Conservation (phyloP, 202 grass and related monocot genomes). For the Zoysia matrella region DNA sequence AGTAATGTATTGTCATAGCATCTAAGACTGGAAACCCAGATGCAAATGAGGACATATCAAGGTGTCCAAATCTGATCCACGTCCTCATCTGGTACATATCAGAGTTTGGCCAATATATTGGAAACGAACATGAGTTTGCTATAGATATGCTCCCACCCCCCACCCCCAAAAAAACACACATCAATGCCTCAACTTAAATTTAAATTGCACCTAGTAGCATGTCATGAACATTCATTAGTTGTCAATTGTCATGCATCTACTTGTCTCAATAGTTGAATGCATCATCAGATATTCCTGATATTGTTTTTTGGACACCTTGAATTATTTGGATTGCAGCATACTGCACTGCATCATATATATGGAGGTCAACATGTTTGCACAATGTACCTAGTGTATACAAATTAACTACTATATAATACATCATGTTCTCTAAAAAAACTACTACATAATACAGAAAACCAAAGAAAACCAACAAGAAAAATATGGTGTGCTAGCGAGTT, state of each 20-base stretch:
- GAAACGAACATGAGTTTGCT: not conserved
- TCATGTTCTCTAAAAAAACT: too few relatives aligned
- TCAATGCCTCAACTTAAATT: not conserved
- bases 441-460: not conserved
- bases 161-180: not conserved
- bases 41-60: not conserved
- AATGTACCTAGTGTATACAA: not conserved
- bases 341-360: not conserved
- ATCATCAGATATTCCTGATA: not conserved
- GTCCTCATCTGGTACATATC: not conserved
- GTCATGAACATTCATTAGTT: not conserved
- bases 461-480: not conserved
- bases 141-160: not conserved
- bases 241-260: not conserved
- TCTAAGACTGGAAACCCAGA: not conserved
- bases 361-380: not conserved
- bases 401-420: not conserved
- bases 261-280: not conserved
- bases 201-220: not conserved
- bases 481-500: not conserved
- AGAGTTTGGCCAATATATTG: not conserved
- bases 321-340: not conserved
- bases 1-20: not conserved
- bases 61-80: too few relatives aligned
- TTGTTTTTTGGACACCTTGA: not conserved